Evolutionary conservation across 2,329 filamentous ascomycete genomes (phyloP).

Genomic region (Colletotrichum tofieldiae): DNA sequence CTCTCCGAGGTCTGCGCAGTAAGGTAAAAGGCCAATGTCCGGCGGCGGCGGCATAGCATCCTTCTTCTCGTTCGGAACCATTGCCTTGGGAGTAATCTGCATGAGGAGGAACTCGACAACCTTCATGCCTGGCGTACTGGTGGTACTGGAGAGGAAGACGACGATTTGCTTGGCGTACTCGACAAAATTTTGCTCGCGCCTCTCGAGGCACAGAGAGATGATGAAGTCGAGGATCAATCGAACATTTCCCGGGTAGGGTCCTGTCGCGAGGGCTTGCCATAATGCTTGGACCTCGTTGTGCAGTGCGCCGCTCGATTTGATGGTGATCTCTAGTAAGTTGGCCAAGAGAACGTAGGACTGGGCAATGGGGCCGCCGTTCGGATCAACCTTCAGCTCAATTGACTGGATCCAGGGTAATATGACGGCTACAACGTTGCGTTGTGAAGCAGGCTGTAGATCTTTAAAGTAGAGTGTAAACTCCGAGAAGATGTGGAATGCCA

Average conservation of each 20-base stretch:
- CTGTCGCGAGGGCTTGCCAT: constrained; percentile 96
- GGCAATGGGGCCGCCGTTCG: constrained; percentile 90
- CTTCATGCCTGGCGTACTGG: constrained; percentile 82
- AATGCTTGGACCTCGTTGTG: constrained; percentile 98
- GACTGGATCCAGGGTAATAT: constrained; percentile 97
- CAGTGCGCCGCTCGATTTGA: constrained; percentile 87
- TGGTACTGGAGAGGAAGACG: constrained; percentile 91
- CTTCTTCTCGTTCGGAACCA: constrained; percentile 91
- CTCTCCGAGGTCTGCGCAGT: constrained; percentile 87
- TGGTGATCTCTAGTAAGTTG: constrained; percentile 96
- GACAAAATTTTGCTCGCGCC: constrained; percentile 97
- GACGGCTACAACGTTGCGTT: constrained; percentile 94
- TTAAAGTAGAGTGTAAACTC: constrained; percentile 97
- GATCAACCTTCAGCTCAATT: constrained; percentile 92
- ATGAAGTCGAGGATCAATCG: constrained; percentile 96
- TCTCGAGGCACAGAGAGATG: constrained; percentile 92
- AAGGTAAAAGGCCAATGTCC: constrained; percentile 84
- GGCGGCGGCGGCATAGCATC: constrained; percentile 78
- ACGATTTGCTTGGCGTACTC: constrained; percentile 99
- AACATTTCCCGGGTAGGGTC: constrained; percentile 93
- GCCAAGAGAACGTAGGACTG: constrained; percentile 95
- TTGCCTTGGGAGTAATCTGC: constrained; percentile 94
- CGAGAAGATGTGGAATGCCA: constrained; percentile 95
- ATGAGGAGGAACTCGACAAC: constrained; percentile 94
- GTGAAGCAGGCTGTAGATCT: constrained; percentile 83